Evolutionary conservation across 805 yeast species (phyloP).

Genomic region (Candida tammaniensis): DNA sequence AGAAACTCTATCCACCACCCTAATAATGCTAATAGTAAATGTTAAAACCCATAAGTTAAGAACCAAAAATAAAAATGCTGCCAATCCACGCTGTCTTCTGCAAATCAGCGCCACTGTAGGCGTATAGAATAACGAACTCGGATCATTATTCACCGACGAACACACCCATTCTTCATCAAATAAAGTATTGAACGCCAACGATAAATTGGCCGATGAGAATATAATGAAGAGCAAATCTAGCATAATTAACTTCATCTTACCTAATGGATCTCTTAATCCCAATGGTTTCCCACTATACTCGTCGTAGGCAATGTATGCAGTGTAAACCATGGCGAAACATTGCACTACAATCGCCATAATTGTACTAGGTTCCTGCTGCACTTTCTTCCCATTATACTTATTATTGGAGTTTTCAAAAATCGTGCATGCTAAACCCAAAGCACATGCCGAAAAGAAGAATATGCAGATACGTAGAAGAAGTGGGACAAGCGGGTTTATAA

Average conservation of each 20-base stretch:
- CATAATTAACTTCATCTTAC: constrained; percentile 76
- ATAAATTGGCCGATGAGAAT: constrained; percentile 81
- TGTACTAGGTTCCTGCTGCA: constrained; percentile 82
- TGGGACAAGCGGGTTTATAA: constrained; percentile 80
- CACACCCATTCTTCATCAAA: constrained; percentile 83
- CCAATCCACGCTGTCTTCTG: constrained; percentile 70
- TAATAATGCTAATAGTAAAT: constrained; percentile 74
- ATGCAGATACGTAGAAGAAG: constrained; percentile 58
- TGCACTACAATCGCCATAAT: constrained; percentile 90
- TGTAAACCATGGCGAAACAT: constrained; percentile 70
- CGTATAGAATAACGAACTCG: constrained; percentile 17
- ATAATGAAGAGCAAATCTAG: constrained; percentile 85
- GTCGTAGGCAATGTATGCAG: constrained; percentile 80
- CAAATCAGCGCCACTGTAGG: constrained; percentile 58
- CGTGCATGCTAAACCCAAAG: constrained; percentile 69
- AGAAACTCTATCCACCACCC: constrained; percentile 70
- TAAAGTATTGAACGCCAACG: constrained; percentile 80
- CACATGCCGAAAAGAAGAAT: constrained; percentile 54
- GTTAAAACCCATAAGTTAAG: constrained; percentile 82
- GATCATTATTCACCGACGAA: constrained; percentile 21
- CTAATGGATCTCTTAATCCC: constrained; percentile 82
- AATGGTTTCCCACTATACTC: constrained; percentile 91
- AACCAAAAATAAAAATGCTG: constrained; percentile 73
- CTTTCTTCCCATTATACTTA: constrained; percentile 29
- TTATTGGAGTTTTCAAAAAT: constrained; percentile 45